phyloP scores from a whole-genome alignment of 2,329 filamentous ascomycete species.

The Leptographium wingfieldii region DNA sequence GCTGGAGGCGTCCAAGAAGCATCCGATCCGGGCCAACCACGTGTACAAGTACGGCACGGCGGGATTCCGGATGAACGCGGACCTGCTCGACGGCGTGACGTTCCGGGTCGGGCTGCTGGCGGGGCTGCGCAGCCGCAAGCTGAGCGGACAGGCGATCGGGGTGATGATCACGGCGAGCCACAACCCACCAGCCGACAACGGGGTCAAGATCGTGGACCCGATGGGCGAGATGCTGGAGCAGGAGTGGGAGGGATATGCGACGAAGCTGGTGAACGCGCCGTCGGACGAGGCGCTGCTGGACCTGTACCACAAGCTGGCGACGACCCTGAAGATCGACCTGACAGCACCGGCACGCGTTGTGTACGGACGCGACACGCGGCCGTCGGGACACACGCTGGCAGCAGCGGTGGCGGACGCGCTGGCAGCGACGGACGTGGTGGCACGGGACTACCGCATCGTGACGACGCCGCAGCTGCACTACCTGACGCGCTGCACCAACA shows the following conservation, averaged over 20 bases:
- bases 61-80: constrained; percentile 57
- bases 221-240: constrained; percentile 97
- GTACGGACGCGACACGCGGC: constrained; percentile 84
- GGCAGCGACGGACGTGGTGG: constrained; percentile 60
- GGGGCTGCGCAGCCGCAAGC: constrained; percentile 76
- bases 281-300: constrained; percentile 62
- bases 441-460: constrained; percentile 76
- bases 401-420: constrained; percentile 68
- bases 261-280: constrained; percentile 73
- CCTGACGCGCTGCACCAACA: constrained; percentile 88
- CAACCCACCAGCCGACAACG: constrained; percentile 82
- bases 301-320: constrained; percentile 63
- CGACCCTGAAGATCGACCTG: constrained; percentile 64
- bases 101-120: constrained; percentile 88
- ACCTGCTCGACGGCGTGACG: constrained; percentile 81
- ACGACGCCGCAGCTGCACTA: constrained; percentile 99
- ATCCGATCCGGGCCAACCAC: constrained; percentile 40
- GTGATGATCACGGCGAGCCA: constrained; percentile 95
- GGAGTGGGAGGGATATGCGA: constrained; percentile 86
- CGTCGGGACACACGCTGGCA: constrained; percentile 76
- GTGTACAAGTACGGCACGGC: constrained; percentile 54
- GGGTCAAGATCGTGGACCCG: constrained; percentile 91
- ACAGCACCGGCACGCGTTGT: constrained; percentile 64
- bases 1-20: constrained; percentile 47
- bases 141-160: constrained; percentile 82